Percentiles rank a stretch among this genome's conserved stretches.
phyloP scores from a whole-genome alignment of 1,284 basidiomycete genomes.

The Somion occarium region DNA sequence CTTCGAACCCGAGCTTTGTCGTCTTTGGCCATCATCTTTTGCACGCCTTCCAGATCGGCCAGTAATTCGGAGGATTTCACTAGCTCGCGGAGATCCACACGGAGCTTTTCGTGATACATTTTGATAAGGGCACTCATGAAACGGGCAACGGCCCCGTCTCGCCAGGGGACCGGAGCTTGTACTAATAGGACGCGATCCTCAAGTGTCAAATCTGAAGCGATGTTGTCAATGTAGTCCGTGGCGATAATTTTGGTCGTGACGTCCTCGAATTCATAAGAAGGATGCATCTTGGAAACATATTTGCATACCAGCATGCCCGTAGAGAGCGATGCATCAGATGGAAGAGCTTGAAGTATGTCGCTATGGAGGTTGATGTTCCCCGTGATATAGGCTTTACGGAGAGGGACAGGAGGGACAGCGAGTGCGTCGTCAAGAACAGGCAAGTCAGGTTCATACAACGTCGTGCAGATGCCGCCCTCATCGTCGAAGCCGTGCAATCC shows the following conservation, averaged over 20 bases:
- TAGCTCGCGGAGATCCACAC: slow-evolving; percentile 24
- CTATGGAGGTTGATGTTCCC: slow-evolving; percentile 20
- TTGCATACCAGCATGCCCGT: slow-evolving; percentile 21
- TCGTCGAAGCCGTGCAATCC: slow-evolving; percentile 57
- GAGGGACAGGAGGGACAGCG: slow-evolving; percentile 30
- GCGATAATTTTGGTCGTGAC: slow-evolving; percentile 8
- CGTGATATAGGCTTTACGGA: slow-evolving; percentile 31
- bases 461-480: slow-evolving; percentile 69
- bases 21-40: slow-evolving; percentile 1
- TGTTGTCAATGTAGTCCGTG: slow-evolving; percentile 22
- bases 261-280: slow-evolving; percentile 19
- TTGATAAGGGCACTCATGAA: slow-evolving; percentile 22
- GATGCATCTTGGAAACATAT: slow-evolving; percentile 25
- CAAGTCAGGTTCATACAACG: slow-evolving; percentile 66
- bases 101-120: slow-evolving; percentile 17
- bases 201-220: slow-evolving; percentile 22
- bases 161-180: slow-evolving; percentile 22
- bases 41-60: slow-evolving; percentile 13
- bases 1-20: neutral
- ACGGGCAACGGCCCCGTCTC: slow-evolving; percentile 19
- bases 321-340: slow-evolving; percentile 19
- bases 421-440: slow-evolving; percentile 49
- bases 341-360: slow-evolving; percentile 34
- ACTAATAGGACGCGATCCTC: slow-evolving; percentile 22
- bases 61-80: slow-evolving; percentile 10